Evolutionary conservation across 345 rosid species (phyloP).

Genomic region (Ailanthus altissimus): DNA sequence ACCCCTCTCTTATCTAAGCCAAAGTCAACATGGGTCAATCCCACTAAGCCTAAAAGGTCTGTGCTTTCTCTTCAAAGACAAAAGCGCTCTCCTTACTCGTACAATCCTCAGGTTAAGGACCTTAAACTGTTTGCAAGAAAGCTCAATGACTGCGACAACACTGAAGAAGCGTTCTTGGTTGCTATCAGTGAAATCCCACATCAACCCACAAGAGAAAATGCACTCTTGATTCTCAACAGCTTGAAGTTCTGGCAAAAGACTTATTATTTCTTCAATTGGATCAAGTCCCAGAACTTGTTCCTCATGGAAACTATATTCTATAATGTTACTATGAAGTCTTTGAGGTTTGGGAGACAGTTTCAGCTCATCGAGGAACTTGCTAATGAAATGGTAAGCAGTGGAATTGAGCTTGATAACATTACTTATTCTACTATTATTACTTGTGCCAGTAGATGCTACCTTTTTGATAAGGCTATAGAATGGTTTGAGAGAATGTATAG

Average conservation of each 20-base stretch:
- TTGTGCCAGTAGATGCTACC: constrained; percentile 76
- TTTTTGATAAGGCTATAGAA: constrained; percentile 75
- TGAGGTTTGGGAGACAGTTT: constrained; percentile 88
- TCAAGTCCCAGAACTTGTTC: constrained; percentile 62
- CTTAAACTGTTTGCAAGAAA: constrained; percentile 66
- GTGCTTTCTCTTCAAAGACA: constrained; percentile 87
- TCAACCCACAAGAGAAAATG: constrained; percentile 60
- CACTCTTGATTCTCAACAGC: constrained; percentile 67
- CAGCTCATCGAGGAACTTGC: constrained; percentile 79
- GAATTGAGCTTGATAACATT: constrained; percentile 79
- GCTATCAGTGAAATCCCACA: constrained; percentile 59
- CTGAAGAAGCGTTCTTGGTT: constrained; percentile 47
- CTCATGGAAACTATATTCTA: constrained; percentile 85
- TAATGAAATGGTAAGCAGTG: constrained; percentile 74
- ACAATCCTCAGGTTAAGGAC: constrained; percentile 65
- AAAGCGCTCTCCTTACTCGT: constrained; percentile 56
- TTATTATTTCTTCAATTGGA: constrained; percentile 71
- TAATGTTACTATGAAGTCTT: constrained; percentile 77
- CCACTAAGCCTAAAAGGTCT: constrained; percentile 75
- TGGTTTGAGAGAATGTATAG: constrained; percentile 95
- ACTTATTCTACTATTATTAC: constrained; percentile 93
- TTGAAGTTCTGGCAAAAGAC: constrained; percentile 71
- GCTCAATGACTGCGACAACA: constrained; percentile 55
- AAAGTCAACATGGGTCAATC: constrained; percentile 84
- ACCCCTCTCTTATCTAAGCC: constrained; percentile 61